Conservation (phyloP, 2,329 filamentous ascomycete species). For the Thelonectria rubi region DNA sequence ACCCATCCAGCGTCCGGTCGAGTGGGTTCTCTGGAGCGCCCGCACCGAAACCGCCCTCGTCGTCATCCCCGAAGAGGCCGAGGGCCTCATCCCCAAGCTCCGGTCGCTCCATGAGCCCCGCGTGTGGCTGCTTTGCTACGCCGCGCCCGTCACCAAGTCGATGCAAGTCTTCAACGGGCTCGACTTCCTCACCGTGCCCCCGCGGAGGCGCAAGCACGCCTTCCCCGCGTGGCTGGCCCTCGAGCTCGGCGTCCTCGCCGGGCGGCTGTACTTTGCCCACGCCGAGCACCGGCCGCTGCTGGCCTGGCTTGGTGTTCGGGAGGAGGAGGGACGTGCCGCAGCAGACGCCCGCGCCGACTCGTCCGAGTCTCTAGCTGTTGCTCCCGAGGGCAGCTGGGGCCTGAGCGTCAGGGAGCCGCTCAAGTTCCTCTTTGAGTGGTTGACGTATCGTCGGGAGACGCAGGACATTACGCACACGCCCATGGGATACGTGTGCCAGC, state of each 20-base stretch:
- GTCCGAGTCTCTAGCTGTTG: not conserved
- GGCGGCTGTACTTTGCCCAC: constrained; percentile 67
- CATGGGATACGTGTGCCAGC: constrained; percentile 64
- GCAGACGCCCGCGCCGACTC: not conserved
- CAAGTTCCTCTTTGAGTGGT: constrained; percentile 64
- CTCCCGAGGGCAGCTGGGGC: not conserved
- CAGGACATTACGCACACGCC: constrained; percentile 67
- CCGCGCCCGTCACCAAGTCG: constrained; percentile 65
- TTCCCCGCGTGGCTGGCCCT: constrained; percentile 59
- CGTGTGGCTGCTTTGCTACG: constrained; percentile 60
- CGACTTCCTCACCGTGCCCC: constrained; percentile 61
- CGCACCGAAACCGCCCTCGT: constrained; percentile 60
- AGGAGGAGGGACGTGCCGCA: constrained; percentile 26
- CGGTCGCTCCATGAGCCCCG: constrained; percentile 23
- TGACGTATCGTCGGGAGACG: constrained; percentile 59
- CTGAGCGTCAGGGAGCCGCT: constrained; percentile 34
- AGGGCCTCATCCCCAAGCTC: constrained; percentile 60
- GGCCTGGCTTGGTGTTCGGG: constrained; percentile 41
- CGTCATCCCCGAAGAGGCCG: constrained; percentile 70
- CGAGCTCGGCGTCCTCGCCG: constrained; percentile 68
- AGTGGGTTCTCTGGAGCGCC: constrained; percentile 69
- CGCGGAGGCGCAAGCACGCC: constrained; percentile 56
- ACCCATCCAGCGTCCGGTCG: constrained; percentile 55
- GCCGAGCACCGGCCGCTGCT: constrained; percentile 53
- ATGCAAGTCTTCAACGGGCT: constrained; percentile 69